phyloP scores from a whole-genome alignment of 140 eudicot species.

The Bidens hawaiensis region DNA sequence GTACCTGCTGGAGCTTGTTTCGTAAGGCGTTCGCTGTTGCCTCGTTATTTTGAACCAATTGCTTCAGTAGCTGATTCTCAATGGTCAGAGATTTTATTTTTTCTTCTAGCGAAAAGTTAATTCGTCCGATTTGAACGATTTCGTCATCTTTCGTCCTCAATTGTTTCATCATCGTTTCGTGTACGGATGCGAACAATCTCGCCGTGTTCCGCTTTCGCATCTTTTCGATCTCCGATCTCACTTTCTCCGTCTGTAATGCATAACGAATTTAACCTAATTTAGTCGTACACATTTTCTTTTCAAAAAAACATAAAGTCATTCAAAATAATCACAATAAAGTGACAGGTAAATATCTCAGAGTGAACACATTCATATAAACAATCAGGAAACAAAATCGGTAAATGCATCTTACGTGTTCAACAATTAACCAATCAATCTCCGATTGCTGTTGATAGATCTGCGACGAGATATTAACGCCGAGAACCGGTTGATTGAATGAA shows the following conservation, averaged over 20 bases:
- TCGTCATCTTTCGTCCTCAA: conserved; percentile 54
- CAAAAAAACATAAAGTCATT: too few relatives aligned
- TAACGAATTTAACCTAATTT: not conserved
- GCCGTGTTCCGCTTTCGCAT: conserved; percentile 32
- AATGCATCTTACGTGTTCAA: conserved; percentile 68
- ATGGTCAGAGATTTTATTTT: conserved; percentile 43
- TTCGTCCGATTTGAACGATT: conserved; percentile 33
- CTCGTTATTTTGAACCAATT: conserved; percentile 65
- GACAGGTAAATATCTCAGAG: too few relatives aligned
- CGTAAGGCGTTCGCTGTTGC: conserved; percentile 70
- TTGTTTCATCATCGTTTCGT: conserved; percentile 43
- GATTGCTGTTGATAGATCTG: conserved; percentile 61
- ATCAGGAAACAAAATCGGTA: too few relatives aligned
- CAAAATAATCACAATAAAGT: too few relatives aligned
- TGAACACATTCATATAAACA: not conserved
- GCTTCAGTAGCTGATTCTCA: conserved; percentile 72
- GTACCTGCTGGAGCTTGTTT: conserved; percentile 52
- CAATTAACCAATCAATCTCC: conserved; percentile 54
- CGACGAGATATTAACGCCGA: conserved; percentile 51
- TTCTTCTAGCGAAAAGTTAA: conserved; percentile 60
- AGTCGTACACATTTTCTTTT: too few relatives aligned
- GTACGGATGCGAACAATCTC: conserved; percentile 41
- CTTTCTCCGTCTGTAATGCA: conserved; percentile 46
- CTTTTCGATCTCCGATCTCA: conserved; percentile 44
- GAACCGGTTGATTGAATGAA: conserved; percentile 11